These are phyloP conservation scores for Urochloa ruziziensis DNA, from an alignment of 176 grass and related monocot genomes.

Conservation along the genomic window DNA sequence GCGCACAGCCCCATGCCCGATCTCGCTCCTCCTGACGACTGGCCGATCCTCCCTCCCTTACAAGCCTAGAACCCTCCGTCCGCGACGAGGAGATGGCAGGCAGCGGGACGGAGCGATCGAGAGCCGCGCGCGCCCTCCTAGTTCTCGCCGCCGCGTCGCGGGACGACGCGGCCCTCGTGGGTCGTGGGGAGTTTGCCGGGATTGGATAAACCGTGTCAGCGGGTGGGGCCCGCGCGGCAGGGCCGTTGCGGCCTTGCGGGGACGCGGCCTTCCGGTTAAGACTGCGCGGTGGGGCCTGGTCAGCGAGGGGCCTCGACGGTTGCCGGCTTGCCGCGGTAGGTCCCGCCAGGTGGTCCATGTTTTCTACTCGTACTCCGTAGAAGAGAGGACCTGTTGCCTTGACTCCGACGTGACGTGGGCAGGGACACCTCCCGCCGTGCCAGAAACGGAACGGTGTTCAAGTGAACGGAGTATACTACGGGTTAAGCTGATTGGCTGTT, in stretches of 20 bases:
- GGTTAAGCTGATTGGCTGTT: too few relatives aligned
- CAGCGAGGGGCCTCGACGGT: too few relatives aligned
- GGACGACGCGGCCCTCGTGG: background rate
- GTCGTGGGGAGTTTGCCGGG: too few relatives aligned
- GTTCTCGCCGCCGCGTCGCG: background rate
- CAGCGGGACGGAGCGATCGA: background rate
- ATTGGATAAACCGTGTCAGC: background rate
- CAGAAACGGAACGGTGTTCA: too few relatives aligned
- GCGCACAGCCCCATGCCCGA: conserved; percentile 9
- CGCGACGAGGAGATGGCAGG: background rate
- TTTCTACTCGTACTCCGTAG: background rate
- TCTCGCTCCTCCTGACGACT: background rate
- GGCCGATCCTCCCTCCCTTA: background rate
- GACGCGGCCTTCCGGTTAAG: background rate
- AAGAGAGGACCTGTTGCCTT: background rate
- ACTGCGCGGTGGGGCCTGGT: background rate
- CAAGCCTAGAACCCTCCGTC: background rate
- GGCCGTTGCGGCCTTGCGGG: background rate
- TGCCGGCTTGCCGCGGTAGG: too few relatives aligned
- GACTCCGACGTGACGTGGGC: too few relatives aligned
- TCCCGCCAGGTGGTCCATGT: too few relatives aligned
- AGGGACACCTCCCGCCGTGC: too few relatives aligned
- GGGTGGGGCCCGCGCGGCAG: background rate
- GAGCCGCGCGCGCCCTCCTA: background rate
- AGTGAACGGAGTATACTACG: too few relatives aligned